phyloP scores from a whole-genome alignment of 2,329 filamentous ascomycete genomes.

The Trichocomaceae sp. region DNA sequence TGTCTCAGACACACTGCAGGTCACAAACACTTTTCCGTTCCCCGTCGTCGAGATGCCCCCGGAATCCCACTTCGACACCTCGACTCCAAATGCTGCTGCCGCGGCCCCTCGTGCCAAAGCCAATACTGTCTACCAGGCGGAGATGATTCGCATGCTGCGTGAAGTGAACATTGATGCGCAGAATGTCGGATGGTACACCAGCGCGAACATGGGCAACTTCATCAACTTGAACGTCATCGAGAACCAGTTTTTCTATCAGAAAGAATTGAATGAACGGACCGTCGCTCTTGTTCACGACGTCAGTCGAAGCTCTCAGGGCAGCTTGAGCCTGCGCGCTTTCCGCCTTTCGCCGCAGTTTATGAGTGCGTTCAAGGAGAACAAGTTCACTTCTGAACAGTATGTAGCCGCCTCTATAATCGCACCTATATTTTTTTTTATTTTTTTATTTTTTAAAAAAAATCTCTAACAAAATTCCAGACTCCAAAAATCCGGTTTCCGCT shows the following conservation, averaged over 20 bases:
- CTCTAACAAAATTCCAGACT: conserved; percentile 53
- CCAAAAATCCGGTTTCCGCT: conserved; percentile 87
- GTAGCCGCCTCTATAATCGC: conserved; percentile 24
- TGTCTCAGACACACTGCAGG: conserved; percentile 67
- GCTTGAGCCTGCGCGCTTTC: conserved; percentile 84
- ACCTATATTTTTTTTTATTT: conserved; percentile 1
- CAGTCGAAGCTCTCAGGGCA: conserved; percentile 87
- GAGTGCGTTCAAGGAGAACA: conserved; percentile 87
- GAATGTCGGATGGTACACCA: conserved; percentile 97
- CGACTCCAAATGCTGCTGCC: conserved; percentile 67
- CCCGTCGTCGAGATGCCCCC: conserved; percentile 68
- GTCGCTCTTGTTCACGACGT: conserved; percentile 92
- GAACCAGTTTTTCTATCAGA: conserved; percentile 97
- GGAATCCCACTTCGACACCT: conserved; percentile 64
- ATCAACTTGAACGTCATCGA: conserved; percentile 92
- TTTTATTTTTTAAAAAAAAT: conserved; percentile 17
- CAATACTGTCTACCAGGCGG: conserved; percentile 80
- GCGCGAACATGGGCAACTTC: conserved; percentile 97
- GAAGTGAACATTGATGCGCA: conserved; percentile 99
- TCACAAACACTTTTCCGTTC: conserved; percentile 95
- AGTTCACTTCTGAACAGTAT: conserved; percentile 94
- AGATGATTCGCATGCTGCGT: conserved; percentile 94
- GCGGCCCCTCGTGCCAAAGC: conserved; percentile 88
- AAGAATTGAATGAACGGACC: conserved; percentile 76
- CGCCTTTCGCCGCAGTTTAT: conserved; percentile 82